Evolutionary conservation across 306 rosid genomes (phyloP), one percentile per base, ranked within the genome.

Genomic region (Medicago truncatula): DNA sequence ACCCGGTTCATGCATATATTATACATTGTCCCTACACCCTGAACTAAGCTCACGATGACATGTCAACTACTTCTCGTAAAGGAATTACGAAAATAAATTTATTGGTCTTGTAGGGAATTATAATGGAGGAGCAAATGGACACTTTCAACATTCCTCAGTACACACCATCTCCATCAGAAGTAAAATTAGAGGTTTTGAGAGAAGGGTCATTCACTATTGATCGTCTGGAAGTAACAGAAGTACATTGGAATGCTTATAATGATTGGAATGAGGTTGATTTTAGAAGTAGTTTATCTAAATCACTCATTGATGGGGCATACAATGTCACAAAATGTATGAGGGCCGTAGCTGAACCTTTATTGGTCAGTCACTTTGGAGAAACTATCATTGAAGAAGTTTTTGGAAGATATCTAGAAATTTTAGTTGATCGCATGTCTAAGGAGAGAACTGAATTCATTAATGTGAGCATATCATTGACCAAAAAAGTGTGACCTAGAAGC

Each of bases 141-240:
- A 68, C 69, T 9, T 88, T 88, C 80, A 88, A 88, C 76, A 82
- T 88, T 66, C 90, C 85, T 68, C 83, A 78, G 4, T 88, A 88
- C 62, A 76, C 87, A 4, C 93, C 93, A 38, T 86, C 86, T 0
- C 78, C 83, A 10, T 66, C 78, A 7, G 90, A 88, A 67, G 80
- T 88, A 53, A 63, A 69, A 84, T n/a, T 5, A 14, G 87, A 84
- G 79, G 77, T 88, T 39, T 1, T 23, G 1, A 88, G 84, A 61
- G 89, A 83, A 76, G 89, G 88, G 6, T 86, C 88, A 8, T 86
- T 88, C 75, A 70, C n/a, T 65, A 66, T 83, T 43, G 73, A 70
- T 16, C n/a, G 20, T 8, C 3, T 76, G 0, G 74, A 86, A 38
- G 81, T 71, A 54, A 63, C 79, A 1, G 56, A 52, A 70, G 80